Evolutionary conservation across 371 early-diverging fungal species (phyloP), one percentile per base, ranked within the genome.

Genomic region (Mortierella sp.): DNA sequence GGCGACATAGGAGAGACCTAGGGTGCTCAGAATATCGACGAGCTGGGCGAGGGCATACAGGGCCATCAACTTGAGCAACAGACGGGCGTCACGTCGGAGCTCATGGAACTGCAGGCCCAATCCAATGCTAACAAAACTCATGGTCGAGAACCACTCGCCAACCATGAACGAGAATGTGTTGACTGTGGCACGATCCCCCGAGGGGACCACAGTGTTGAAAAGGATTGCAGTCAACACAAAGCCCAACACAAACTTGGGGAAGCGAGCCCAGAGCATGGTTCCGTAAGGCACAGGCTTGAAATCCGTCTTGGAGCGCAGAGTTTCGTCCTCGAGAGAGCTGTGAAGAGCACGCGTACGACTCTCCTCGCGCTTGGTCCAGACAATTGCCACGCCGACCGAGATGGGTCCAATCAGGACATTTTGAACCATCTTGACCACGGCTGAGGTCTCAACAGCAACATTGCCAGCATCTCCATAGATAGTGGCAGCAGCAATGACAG

Each of bases 401-500:
- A 93, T 80, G 34, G 92, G 92, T 1, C 93, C 93, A 76, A 93
- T 93, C 50, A 93, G 80, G 11, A 92, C 90, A 53, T 92, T 93
- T 74, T 93, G 93, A 57, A 93, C 89, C 92, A 93, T 93, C 74
- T 93, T 93, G 72, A 92, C 93, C 13, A 93, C 90, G 71, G 92
- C 93, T 3, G 92, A 86, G 0, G 92, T 91, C 59, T 91, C 87
- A 70, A 93, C 87, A 3, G 93, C 92, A 31, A 85, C 86, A 43
- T 89, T 87, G 28, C 89, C 90, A 5, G 48, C 5, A 55, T 90
- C 91, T n/a, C 90, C 90, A 79, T 91, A 93, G 43, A 93, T 93
- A 64, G 90, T 90, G 6, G 93, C 90, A 13, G 93, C 88, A 21
- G 92, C 93, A 88, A 93, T 91, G 43, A 93, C 93, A 21, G 92